Evolutionary conservation across 2,329 filamentous ascomycete species (phyloP).

Genomic region (Trichophyton schoenleinii): DNA sequence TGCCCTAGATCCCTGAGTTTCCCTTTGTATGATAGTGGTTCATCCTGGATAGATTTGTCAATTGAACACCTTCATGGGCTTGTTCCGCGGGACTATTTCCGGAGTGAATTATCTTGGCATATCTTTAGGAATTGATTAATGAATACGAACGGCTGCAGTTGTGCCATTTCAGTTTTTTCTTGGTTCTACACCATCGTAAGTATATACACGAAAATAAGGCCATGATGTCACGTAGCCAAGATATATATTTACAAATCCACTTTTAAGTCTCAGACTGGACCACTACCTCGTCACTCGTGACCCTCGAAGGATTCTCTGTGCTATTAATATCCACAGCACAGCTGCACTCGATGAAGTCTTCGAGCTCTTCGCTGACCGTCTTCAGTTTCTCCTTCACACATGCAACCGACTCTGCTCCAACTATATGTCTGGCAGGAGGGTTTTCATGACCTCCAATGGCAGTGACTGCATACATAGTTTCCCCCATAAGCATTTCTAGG

Average conservation of each 20-base stretch:
- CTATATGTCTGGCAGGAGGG: constrained; percentile 84
- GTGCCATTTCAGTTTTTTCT: neutral
- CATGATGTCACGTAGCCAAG: neutral
- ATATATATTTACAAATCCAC: neutral
- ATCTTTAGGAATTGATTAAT: neutral
- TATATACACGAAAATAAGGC: neutral
- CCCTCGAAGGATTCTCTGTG: constrained; percentile 20
- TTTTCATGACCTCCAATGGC: constrained; percentile 94
- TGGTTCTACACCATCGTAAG: neutral
- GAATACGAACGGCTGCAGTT: neutral
- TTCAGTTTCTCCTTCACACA: constrained; percentile 93
- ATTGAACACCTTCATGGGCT: neutral
- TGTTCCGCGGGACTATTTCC: neutral
- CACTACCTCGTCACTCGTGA: constrained; percentile 6
- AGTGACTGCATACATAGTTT: constrained; percentile 81
- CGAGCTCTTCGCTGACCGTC: constrained; percentile 88
- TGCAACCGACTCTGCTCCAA: constrained; percentile 74
- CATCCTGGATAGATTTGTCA: neutral
- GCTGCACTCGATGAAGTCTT: constrained; percentile 89
- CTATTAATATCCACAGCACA: constrained; percentile 55
- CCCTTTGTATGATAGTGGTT: neutral
- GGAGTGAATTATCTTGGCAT: neutral
- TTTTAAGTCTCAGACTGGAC: neutral
- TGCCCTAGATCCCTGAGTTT: neutral
- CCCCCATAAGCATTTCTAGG: constrained; percentile 62